Base-by-base conservation (phyloP, 140 eudicot genomes). In the Flaveria floridana region DNA sequence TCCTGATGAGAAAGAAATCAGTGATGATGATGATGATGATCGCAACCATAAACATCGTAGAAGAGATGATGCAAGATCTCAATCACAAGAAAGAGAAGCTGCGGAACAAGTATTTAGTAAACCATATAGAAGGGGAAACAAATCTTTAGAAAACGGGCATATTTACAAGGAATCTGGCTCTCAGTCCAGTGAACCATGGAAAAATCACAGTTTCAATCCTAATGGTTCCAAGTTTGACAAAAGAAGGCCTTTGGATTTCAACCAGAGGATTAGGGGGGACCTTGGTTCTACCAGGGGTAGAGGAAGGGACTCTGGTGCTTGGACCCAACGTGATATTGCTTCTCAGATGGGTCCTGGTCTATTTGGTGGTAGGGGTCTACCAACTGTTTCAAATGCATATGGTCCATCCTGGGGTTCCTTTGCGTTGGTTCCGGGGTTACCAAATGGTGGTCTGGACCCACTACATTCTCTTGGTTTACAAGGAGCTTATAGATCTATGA, bases 11-110 rank as follows among this genome's bases (percentile, higher is more conserved):
- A 94, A 88, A 77, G 97, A 90, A 85, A 81, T 90, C 70, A 94
- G 96, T 77, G 98, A 93, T 78, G 98, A 90, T 30, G 98, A 94
- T 25, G 99, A 93, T 67, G 98, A 94, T 83, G 99, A 94, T 84
- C 99, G 99, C 73, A 94, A 94, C 84, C 99, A 94, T 84, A 94
- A 94, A 83, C 99, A 94, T 79, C 97, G 99, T 71, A 88, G 96
- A 78, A 83, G 89, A 78, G 99, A 88, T 51, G 81, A 84, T 47
- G 84, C 73, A 48, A 81, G 79, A 70, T 85, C 97, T 75, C 99
- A 90, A 42, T 94, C 95, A 57, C 55, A 61, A 68, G 99, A 88
- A 74, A 77, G 89, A 79, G 94, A 85, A 80, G 65, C 88, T 59
- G 75, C 73, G 14, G 96, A 85, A 68, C 91, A 86, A 71, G 87